These are phyloP conservation scores for Epichloe sibirici DNA, from an alignment of 2,329 filamentous ascomycete species.

Conservation along the genomic window DNA sequence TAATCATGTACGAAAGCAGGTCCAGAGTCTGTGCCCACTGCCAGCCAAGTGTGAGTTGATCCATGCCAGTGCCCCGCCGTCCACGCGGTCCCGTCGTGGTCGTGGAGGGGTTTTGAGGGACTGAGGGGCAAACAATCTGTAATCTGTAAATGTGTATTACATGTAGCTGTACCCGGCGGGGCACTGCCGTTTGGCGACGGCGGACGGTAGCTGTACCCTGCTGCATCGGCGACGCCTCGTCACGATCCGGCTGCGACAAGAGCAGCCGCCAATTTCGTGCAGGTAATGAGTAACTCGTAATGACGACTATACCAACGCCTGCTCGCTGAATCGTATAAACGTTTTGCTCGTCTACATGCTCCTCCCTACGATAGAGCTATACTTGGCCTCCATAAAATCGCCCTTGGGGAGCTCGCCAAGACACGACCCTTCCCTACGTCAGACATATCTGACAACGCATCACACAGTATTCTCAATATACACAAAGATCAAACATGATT, in stretches of 20 bases:
- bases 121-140: not conserved
- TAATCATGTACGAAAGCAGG: no score
- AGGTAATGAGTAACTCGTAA: no score
- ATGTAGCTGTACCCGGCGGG: not conserved
- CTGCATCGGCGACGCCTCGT: no score
- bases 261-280: no score
- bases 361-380: not conserved
- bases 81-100: conserved; percentile 1
- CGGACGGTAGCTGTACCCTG: not conserved
- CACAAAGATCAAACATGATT: no score
- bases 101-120: no score
- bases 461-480: no score
- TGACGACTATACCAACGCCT: not conserved
- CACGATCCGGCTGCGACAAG: no score
- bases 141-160: not conserved
- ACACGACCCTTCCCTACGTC: no score
- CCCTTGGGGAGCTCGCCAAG: not conserved
- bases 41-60: no score
- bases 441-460: no score
- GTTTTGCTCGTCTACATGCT: not conserved
- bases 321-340: not conserved
- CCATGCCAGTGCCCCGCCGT: not conserved
- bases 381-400: not conserved
- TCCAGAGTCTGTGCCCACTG: no score
- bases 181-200: not conserved